These are phyloP conservation scores for Dryas integrifolia DNA, from an alignment of 331 rosid species.

Conservation along the genomic window DNA sequence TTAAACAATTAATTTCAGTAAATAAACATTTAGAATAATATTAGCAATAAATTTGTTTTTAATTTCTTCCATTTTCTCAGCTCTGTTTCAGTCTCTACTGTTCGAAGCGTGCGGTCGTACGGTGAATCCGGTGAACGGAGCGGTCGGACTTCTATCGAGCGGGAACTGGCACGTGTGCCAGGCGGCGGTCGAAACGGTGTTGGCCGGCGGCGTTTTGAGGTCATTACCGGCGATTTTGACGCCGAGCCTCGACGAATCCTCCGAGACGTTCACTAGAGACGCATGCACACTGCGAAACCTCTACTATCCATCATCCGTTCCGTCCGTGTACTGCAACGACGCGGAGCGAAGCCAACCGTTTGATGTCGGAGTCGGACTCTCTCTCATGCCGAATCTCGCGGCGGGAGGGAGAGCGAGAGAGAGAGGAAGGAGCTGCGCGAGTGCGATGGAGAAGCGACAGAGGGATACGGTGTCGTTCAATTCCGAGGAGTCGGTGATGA, in stretches of 20 bases:
- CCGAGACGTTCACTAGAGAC: constrained; percentile 8
- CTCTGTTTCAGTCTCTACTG: constrained; percentile 62
- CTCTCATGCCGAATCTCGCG: constrained; percentile 9
- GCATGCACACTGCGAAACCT: constrained; percentile 5
- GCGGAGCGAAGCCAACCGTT: constrained; percentile 18
- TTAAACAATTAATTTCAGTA: background rate
- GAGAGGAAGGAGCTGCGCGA: constrained; percentile 8
- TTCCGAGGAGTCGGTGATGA: constrained; percentile 40
- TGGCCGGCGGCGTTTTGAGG: constrained; percentile 45
- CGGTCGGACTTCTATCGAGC: constrained; percentile 51
- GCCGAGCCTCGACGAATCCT: constrained; percentile 20
- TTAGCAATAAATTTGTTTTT: background rate
- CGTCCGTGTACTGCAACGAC: constrained; percentile 15
- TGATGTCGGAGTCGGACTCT: background rate
- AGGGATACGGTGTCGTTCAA: constrained; percentile 26
- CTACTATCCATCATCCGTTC: constrained; percentile 7
- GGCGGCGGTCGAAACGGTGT: constrained; percentile 51
- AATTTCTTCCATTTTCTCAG: constrained; percentile 22
- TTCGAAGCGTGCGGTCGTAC: constrained; percentile 77
- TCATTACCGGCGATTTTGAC: constrained; percentile 30
- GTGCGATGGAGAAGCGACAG: constrained; percentile 1
- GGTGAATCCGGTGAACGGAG: constrained; percentile 68
- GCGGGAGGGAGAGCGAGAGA: constrained; percentile 4
- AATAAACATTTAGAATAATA: no score
- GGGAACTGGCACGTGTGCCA: constrained; percentile 75